Base-by-base conservation (phyloP, 805 yeast species). In the Isabelozyma gotoi region DNA sequence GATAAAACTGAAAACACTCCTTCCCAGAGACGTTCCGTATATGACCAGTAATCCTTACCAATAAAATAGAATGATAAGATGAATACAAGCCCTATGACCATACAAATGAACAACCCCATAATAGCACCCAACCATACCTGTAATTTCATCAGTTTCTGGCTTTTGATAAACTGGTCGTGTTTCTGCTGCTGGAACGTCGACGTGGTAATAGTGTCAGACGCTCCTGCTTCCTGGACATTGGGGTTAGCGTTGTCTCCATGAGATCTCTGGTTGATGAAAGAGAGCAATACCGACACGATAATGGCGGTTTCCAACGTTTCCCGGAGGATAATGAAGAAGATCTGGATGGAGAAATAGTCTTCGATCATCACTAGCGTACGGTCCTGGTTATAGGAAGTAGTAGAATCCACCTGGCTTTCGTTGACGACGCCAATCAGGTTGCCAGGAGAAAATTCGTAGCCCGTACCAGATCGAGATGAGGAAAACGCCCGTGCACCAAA, bases 21-120 rank as follows among this genome's bases (percentile, higher is more conserved):
- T 60, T 90, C 97, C 87, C 96, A 90, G 41, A 88, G 73, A 55
- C 94, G 81, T 60, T 90, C 97, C 33, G 96, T 85, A 46, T 81
- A 68, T 7, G 91, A 79, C 97, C 97, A 90, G 42, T 88, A 67
- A 65, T 90, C 95, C 19, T 83, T 80, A 12, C 96, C 96, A 21
- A 91, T 67, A 36, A 82, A 59, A 56, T 89, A 88, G 62, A 90
- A 90, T 4, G 82, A 71, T 8, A 74, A 65, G 24, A 90, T 80
- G 58, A 90, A 85, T 0, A 79, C 61, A 3, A 83, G 79, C 3
- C 97, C 97, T 27, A 90, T 76, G 4, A 85, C 44, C 44, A 86
- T 59, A 56, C 97, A 89, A 1, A 87, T 64, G 0, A 77, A 51
- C 15, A 90, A 67, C 0, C 97, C 97, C 3, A 78, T 52, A 1